Evolutionary conservation across 352 stramenopile species (phyloP).

Genomic region (Phytophthora rubi): DNA sequence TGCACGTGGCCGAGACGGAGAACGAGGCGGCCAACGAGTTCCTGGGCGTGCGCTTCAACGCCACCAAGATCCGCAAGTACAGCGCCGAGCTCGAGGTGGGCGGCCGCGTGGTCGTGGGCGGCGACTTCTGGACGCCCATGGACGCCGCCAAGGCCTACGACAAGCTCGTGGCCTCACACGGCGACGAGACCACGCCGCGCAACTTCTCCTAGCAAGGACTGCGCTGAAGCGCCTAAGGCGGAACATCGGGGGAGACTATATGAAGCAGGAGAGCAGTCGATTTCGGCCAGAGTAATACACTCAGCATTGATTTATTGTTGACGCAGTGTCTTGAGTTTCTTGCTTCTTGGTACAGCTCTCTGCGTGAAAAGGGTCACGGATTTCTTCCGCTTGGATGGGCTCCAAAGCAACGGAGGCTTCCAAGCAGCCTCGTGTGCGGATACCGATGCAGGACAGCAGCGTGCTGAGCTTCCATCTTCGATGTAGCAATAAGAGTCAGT

Average conservation of each 20-base stretch:
- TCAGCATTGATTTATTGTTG: slow-evolving; percentile 5
- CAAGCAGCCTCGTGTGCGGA: no score
- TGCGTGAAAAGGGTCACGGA: no score
- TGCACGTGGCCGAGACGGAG: slow-evolving; percentile 48
- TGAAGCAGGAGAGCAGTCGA: not conserved
- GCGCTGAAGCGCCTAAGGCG: no score
- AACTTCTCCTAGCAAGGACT: slow-evolving; percentile 43
- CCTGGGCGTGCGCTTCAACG: slow-evolving; percentile 71
- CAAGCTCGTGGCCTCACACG: slow-evolving; percentile 70
- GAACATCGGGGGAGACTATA: not conserved
- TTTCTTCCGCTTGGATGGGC: not conserved
- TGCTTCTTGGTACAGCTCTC: not conserved
- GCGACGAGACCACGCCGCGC: slow-evolving; percentile 59
- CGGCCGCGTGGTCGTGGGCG: slow-evolving; percentile 62
- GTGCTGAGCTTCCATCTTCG: no score
- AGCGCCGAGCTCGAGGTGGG: slow-evolving; percentile 43
- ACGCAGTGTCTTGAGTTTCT: not conserved
- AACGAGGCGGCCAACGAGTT: slow-evolving; percentile 57
- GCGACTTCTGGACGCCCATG: slow-evolving; percentile 74
- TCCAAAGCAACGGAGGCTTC: not conserved
- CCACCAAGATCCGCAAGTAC: slow-evolving; percentile 31
- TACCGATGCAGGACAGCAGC: no score
- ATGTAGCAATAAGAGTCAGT: no score
- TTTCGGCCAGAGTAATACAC: slow-evolving; percentile 1
- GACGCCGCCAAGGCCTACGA: slow-evolving; percentile 76